Evolutionary conservation across 2,329 filamentous ascomycete genomes (phyloP), one percentile per base, ranked within the genome.

Genomic region (Fusarium musae): DNA sequence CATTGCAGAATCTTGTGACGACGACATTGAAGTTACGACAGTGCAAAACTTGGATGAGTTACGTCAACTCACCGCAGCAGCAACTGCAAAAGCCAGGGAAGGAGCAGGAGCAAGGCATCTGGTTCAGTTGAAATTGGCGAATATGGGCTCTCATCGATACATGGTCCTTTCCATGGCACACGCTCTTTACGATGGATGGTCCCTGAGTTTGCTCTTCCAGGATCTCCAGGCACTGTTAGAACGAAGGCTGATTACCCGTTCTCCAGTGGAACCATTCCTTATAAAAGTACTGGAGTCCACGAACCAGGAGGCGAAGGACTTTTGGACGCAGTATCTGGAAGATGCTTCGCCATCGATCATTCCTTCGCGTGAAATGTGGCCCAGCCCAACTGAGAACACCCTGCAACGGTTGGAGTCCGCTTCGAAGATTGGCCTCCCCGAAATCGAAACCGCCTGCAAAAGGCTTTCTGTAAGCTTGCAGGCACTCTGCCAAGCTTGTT

Each of bases 171-270:
- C 94, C 0, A 90, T 97, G 43, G 88, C 95, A 0, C 95, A 98
- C 81, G 94, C 95, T 3, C 85, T 97, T 26, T 98, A 98, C 74
- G 95, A 98, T 78, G 95, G 95, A 2, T 95, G 92, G 89, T 97
- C 95, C 6, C 87, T 98, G 17, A 85, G 86, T 7, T 83, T 97
- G 21, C 81, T 98, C 3, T 94, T 96, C 75, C 84, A 87, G 47
- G 91, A 96, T 76, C 87, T 97, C 2, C 81, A 86, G 21, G 84
- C 81, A n/a, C 90, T 91, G 4, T 97, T 97, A 70, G 53, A 83
- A 9, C 84, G 84, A 9, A 70, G 79, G 1, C 79, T 83, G 16
- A 72, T 75, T 6, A 42, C 80, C 3, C 85, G 90, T 9, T 84
- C 86, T 15, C 79, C 84, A 1, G 88, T 89, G 40, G 84, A 88